Evolutionary conservation across 768 basidiomycete genomes (phyloP).

Genomic region (Sporobolomyces pararoseus): DNA sequence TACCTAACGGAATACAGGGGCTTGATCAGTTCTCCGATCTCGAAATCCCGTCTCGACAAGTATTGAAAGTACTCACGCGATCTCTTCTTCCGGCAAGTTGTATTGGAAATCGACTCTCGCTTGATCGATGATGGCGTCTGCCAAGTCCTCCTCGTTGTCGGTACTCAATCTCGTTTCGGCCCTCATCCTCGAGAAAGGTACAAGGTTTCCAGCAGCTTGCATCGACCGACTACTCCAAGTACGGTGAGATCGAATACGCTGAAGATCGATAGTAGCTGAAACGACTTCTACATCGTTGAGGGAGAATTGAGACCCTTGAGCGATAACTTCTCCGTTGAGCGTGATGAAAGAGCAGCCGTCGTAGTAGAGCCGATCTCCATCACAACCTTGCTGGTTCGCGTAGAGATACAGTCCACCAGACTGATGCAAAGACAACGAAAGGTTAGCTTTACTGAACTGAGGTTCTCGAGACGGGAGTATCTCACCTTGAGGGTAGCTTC

Average conservation of each 20-base stretch:
- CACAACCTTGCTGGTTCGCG: slow-evolving; percentile 98
- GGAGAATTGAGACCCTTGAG: slow-evolving; percentile 96
- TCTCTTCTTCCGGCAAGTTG: slow-evolving; percentile 90
- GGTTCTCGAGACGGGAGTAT: too few species aligned
- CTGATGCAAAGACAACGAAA: slow-evolving; percentile 51
- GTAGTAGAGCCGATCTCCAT: slow-evolving; percentile 95
- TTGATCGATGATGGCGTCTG: slow-evolving; percentile 58
- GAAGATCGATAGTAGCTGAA: slow-evolving; percentile 92
- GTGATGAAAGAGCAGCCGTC: slow-evolving; percentile 97
- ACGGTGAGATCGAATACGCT: slow-evolving; percentile 87
- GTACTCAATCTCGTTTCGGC: slow-evolving; percentile 63
- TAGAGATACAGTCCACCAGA: slow-evolving; percentile 95
- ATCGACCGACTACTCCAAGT: slow-evolving; percentile 71
- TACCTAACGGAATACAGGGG: slow-evolving; percentile 58
- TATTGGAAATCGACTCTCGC: slow-evolving; percentile 59
- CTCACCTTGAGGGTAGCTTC: slow-evolving; percentile 89
- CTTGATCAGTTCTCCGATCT: background rate
- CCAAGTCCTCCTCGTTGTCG: slow-evolving; percentile 61
- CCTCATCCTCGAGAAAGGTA: slow-evolving; percentile 75
- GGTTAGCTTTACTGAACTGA: background rate
- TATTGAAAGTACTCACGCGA: slow-evolving; percentile 65
- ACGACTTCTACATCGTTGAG: slow-evolving; percentile 93
- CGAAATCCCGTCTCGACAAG: background rate
- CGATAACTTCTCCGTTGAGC: slow-evolving; percentile 83
- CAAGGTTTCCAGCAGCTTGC: slow-evolving; percentile 70